phyloP scores from a whole-genome alignment of 2,329 filamentous ascomycete species.

The Chalara sp. region DNA sequence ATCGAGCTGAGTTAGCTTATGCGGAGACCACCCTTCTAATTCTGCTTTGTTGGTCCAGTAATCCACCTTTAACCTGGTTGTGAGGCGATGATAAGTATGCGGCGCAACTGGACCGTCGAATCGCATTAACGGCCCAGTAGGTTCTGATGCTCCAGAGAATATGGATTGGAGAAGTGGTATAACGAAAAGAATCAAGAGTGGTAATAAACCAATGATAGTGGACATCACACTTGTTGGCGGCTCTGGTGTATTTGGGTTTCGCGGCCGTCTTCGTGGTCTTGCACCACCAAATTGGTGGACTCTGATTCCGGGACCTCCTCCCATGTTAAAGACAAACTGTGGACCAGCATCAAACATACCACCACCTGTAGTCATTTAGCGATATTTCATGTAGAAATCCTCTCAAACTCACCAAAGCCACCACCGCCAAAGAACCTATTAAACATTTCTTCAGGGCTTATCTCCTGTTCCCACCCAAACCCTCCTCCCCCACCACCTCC shows the following conservation, averaged over 20 bases:
- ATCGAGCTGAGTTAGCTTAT: slow-evolving; percentile 71
- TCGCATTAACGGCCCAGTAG: slow-evolving; percentile 61
- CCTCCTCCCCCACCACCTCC: slow-evolving; percentile 38
- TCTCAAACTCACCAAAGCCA: slow-evolving; percentile 53
- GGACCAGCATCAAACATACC: slow-evolving; percentile 68
- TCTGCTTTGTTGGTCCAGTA: slow-evolving; percentile 84
- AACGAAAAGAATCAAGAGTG: slow-evolving; percentile 83
- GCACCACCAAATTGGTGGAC: slow-evolving; percentile 92
- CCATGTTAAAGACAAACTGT: slow-evolving; percentile 92
- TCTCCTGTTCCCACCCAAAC: slow-evolving; percentile 79
- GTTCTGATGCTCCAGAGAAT: slow-evolving; percentile 47
- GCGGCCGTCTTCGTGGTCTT: slow-evolving; percentile 69
- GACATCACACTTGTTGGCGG: slow-evolving; percentile 40
- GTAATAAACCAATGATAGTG: slow-evolving; percentile 69
- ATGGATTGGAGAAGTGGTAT: slow-evolving; percentile 77
- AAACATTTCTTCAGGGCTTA: slow-evolving; percentile 95
- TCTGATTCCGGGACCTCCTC: slow-evolving; percentile 82
- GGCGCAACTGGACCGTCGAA: slow-evolving; percentile 68
- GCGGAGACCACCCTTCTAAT: slow-evolving; percentile 59
- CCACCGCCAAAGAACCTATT: slow-evolving; percentile 86
- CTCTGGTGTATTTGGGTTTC: slow-evolving; percentile 49
- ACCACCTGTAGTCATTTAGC: slow-evolving; percentile 24
- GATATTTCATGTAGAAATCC: slow-evolving; percentile 31
- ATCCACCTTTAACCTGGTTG: slow-evolving; percentile 62
- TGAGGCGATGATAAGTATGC: slow-evolving; percentile 67